These are phyloP conservation scores for Sporormia fimetaria DNA, from an alignment of 495 filamentous ascomycete species.

Conservation along the genomic window DNA sequence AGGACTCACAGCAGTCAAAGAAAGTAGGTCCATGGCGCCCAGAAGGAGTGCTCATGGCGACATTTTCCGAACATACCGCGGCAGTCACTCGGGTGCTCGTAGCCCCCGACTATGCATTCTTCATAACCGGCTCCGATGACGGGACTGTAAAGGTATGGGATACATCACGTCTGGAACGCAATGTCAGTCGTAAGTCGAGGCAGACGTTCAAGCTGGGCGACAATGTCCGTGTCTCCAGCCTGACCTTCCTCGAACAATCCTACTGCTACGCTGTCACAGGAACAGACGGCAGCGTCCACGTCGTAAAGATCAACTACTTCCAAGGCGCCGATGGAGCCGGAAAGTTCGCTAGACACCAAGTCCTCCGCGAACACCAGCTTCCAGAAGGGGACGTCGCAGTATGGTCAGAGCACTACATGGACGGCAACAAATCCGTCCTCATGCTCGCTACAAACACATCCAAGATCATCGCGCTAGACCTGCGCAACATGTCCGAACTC, in stretches of 20 bases:
- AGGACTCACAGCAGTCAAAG: conserved; percentile 33
- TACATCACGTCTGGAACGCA: conserved; percentile 74
- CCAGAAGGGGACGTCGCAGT: conserved; percentile 64
- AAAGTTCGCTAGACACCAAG: conserved; percentile 65
- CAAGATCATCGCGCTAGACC: conserved; percentile 70
- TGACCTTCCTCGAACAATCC: conserved; percentile 89
- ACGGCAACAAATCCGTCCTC: conserved; percentile 67
- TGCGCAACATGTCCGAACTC: conserved; percentile 73
- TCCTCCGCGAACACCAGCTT: conserved; percentile 72
- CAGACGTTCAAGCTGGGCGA: conserved; percentile 68
- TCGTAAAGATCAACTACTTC: conserved; percentile 70
- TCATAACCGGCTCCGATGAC: conserved; percentile 88
- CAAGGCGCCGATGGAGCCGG: conserved; percentile 11
- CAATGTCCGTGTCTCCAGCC: conserved; percentile 60
- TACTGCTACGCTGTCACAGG: conserved; percentile 85
- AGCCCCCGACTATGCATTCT: conserved; percentile 88
- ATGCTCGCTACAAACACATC: conserved; percentile 79
- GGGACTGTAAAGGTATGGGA: conserved; percentile 92
- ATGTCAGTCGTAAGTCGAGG: conserved; percentile 74
- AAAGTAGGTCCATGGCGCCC: conserved; percentile 64
- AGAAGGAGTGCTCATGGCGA: conserved; percentile 68
- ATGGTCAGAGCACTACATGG: conserved; percentile 86
- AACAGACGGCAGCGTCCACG: conserved; percentile 80
- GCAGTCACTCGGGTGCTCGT: conserved; percentile 72
- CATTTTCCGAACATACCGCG: conserved; percentile 76